These are phyloP conservation scores for Syzygium aqueum DNA, from an alignment of 345 rosid genomes.

Conservation along the genomic window DNA sequence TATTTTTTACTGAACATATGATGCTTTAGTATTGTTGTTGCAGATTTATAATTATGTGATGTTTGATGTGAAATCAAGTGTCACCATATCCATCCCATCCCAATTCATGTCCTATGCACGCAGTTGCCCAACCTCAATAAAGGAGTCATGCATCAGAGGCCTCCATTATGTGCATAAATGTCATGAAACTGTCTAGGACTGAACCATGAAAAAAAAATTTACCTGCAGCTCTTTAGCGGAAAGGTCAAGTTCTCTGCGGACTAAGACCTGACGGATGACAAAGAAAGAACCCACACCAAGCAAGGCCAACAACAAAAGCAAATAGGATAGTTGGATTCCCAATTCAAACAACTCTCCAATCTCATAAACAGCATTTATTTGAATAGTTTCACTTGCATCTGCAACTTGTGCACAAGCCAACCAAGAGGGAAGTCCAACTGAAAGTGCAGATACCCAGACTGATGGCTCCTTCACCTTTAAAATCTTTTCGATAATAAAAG, in stretches of 20 bases:
- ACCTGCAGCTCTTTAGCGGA: constrained; percentile 97
- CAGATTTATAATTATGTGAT: not conserved
- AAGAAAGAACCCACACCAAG: constrained; percentile 87
- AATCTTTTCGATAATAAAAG: constrained; percentile 16
- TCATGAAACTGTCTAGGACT: not conserved
- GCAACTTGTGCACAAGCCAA: constrained; percentile 49
- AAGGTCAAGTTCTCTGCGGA: constrained; percentile 95
- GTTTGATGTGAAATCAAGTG: not conserved
- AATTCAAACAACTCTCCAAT: constrained; percentile 76
- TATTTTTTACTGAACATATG: not conserved
- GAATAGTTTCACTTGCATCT: constrained; percentile 40
- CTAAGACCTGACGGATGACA: constrained; percentile 93
- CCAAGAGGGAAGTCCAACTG: constrained; percentile 42
- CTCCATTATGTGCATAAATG: not conserved
- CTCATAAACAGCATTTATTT: constrained; percentile 44
- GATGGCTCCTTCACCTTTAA: constrained; percentile 27
- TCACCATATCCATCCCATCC: not conserved
- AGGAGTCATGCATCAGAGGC: not conserved
- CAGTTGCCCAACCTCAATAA: not conserved
- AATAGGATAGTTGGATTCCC: constrained; percentile 89
- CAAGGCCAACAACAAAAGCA: constrained; percentile 60
- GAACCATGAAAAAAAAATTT: not conserved
- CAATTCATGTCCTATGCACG: not conserved
- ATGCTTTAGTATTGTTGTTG: not conserved
- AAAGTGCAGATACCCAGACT: constrained; percentile 23